Base-by-base conservation (phyloP, 306 rosid species). In the Crataegus laevigata region DNA sequence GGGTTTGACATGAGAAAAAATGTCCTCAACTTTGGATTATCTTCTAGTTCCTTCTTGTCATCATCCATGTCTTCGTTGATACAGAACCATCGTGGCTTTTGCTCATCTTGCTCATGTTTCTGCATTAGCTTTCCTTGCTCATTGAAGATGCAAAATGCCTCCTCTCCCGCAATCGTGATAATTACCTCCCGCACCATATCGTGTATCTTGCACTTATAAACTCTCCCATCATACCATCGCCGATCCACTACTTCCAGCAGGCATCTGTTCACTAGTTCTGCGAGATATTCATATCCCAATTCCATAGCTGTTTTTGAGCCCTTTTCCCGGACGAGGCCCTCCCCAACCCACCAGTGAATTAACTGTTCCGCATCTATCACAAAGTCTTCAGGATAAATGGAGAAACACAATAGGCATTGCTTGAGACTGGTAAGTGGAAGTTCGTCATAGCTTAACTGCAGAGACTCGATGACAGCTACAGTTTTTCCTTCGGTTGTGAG, bases 291-390 rank as follows among this genome's bases (percentile, higher is more conserved):
- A 25, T 43, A 32, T 6, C 82, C 78, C 26, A 72, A 32, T 38
- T 79, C 78, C 2, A 72, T 1, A 5, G 57, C 69, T 14, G 77
- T 22, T 26, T 11, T 72, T 19, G 68, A 51, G 8, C 25, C 50
- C 3, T 43, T 60, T 11, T 34, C 40, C 19, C 14, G 61, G 4
- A 78, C 9, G 1, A 78, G 26, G 21, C 77, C 81, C 63, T 77
- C 81, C 8, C 60, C 75, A 22, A 77, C 12, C 75, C 81, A 77
- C 81, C 76, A 77, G 6, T 60, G 81, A 54, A 69, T 77, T 12
- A 77, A n/a, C 71, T 77, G 69, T 4, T 61, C 64, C 0, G 71
- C 81, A 1, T 42, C 4, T 69, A 77, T 69, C 62, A 29, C 81
- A 15, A 13, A 1, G 64, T 69, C 76, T 59, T 60, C 70, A 13